These are phyloP conservation scores for Leccinum rimulosum DNA, from an alignment of 768 basidiomycete species.

Conservation along the genomic window DNA sequence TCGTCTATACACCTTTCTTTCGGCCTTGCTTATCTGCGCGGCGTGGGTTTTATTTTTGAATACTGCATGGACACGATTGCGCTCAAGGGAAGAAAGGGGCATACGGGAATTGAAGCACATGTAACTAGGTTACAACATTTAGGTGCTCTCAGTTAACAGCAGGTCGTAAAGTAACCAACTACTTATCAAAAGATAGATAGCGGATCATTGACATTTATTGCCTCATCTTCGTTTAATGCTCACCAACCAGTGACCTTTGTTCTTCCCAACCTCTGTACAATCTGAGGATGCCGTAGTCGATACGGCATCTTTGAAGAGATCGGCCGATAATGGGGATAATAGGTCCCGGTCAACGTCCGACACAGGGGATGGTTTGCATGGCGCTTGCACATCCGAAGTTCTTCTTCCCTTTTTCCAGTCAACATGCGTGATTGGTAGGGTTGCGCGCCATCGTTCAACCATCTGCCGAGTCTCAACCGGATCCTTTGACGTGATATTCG, in stretches of 20 bases:
- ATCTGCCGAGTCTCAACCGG: constrained; percentile 24
- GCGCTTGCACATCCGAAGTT: constrained; percentile 2
- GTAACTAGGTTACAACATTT: background rate
- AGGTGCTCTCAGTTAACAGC: background rate
- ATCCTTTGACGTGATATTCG: constrained; percentile 25
- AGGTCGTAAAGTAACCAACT: background rate
- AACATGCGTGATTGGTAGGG: constrained; percentile 17
- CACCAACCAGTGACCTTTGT: constrained; percentile 33
- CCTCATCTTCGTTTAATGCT: constrained; percentile 23
- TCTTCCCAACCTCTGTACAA: constrained; percentile 30
- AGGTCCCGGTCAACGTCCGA: constrained; percentile 9
- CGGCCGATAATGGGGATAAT: constrained; percentile 19
- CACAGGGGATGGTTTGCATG: background rate
- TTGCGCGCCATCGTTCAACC: constrained; percentile 33
- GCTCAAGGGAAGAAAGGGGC: constrained; percentile 39
- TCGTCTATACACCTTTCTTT: constrained; percentile 44
- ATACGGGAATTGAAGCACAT: background rate
- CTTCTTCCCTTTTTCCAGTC: constrained; percentile 15
- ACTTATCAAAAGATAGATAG: background rate
- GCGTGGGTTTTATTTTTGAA: constrained; percentile 66
- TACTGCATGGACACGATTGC: constrained; percentile 58
- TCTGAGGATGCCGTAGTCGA: constrained; percentile 32
- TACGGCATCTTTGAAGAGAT: constrained; percentile 24
- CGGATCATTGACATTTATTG: background rate
- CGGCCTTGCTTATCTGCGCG: constrained; percentile 40